A percentile compares a stretch with the other conserved stretches of the same genome.
Evolutionary conservation across 2,329 filamentous ascomycete species (phyloP).

Genomic region (Hymenoscyphus linearis): DNA sequence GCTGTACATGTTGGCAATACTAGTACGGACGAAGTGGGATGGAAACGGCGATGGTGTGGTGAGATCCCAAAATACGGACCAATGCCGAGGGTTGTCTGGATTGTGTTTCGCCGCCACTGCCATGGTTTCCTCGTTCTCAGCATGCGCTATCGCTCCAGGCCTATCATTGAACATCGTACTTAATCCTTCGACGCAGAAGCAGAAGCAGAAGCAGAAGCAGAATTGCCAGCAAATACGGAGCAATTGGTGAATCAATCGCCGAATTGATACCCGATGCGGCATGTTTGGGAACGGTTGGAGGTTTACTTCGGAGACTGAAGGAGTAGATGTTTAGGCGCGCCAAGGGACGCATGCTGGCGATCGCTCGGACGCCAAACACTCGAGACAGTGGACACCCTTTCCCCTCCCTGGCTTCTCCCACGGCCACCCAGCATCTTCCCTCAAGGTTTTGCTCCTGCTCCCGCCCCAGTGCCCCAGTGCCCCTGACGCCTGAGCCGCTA

Average conservation of each 20-base stretch:
- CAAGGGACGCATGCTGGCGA: not conserved
- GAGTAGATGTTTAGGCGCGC: not conserved
- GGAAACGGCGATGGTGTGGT: not conserved
- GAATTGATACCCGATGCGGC: not conserved
- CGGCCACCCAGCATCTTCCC: too few species aligned
- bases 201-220: too few species aligned
- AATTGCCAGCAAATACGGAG: too few species aligned
- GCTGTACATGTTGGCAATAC: too few species aligned
- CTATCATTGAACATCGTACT: not conserved
- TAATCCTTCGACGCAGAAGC: too few species aligned
- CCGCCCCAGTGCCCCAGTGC: not conserved
- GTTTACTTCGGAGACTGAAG: not conserved
- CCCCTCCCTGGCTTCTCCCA: too few species aligned
- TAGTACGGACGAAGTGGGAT: too few species aligned
- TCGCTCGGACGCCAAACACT: not conserved
- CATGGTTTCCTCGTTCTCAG: not conserved
- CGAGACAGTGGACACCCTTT: too few species aligned
- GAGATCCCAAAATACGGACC: not conserved
- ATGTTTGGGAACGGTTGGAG: not conserved
- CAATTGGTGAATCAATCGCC: not conserved
- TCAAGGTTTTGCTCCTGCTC: not conserved
- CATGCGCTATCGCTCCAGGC: not conserved
- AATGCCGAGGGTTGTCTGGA: too few species aligned
- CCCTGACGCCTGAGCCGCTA: not conserved
- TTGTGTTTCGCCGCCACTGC: not conserved